phyloP scores from a whole-genome alignment of 495 filamentous ascomycete genomes.

The Viridothelium virens region DNA sequence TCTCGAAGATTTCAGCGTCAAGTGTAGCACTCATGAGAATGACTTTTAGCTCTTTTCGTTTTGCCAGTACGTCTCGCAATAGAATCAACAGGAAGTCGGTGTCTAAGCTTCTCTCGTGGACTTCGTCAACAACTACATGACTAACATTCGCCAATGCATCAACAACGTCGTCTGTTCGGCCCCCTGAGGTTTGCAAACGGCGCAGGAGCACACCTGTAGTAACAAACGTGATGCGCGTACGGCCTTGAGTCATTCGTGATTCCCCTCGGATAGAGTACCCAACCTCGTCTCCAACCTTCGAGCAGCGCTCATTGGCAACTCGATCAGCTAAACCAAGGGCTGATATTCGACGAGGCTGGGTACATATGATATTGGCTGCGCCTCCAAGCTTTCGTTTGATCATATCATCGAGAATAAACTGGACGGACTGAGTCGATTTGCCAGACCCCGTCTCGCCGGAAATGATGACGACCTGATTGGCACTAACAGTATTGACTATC shows the following conservation, averaged over 20 bases:
- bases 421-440: constrained; percentile 94
- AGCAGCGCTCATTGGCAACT: constrained; percentile 85
- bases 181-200: constrained; percentile 78
- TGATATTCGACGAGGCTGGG: constrained; percentile 89
- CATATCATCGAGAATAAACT: constrained; percentile 90
- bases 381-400: constrained; percentile 67
- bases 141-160: constrained; percentile 79
- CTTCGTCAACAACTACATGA: constrained; percentile 93
- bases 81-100: constrained; percentile 90
- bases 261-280: constrained; percentile 95
- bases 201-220: constrained; percentile 94
- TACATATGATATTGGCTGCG: constrained; percentile 86
- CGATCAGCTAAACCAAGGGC: constrained; percentile 89
- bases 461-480: constrained; percentile 85
- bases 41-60: constrained; percentile 76
- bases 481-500: constrained; percentile 63
- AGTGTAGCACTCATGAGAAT: constrained; percentile 98
- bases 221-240: constrained; percentile 88
- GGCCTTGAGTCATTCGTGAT: constrained; percentile 55
- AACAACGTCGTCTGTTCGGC: constrained; percentile 64
- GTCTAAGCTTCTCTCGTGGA: constrained; percentile 91
- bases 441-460: constrained; percentile 94
- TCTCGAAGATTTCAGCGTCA: constrained; percentile 76
- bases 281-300: constrained; percentile 74
- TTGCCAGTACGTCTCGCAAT: constrained; percentile 70